Base-by-base conservation (phyloP, 1,284 basidiomycete genomes). In the Earliella scabrosa region DNA sequence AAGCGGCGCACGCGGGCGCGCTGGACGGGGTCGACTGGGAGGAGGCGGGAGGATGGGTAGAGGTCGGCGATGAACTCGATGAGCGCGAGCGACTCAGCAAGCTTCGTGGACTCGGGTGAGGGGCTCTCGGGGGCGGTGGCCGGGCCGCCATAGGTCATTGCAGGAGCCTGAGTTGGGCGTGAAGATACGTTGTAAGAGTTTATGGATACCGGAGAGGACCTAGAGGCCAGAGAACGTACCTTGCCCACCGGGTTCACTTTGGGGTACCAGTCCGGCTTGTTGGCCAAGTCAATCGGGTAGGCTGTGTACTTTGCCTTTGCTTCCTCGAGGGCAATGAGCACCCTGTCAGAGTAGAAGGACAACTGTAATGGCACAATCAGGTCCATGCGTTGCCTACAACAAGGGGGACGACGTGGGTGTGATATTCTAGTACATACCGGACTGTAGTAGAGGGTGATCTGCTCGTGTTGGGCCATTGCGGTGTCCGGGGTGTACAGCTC, bases 211-310 rank as follows among this genome's bases (percentile, higher is more conserved):
- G 5, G 2, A 18, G n/a, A 18, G 23, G 24, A 29, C 1, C 20
- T 5, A 32, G n/a, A 36, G 20, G 4, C 27, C 16, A 27, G n/a
- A n/a, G 23, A 8, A 2, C 32, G 27, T 24, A 83, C 85, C 76
- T 87, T 86, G 68, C 80, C 79, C 2, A 80, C 83, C 2, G 82
- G 81, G 69, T 88, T 88, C 39, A 88, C 78, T 57, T 81, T 75
- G 0, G 79, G 76, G 66, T 83, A 87, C 85, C 85, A 86, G 44
- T 75, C 77, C 0, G 86, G 86, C 71, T 88, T 88, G 73, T 85
- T 82, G 60, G 65, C 54, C 35, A 88, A 68, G 61, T 88, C 80
- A 53, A 88, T 80, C 58, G 82, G 75, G 59, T 75, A 83, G 23
- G 74, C 67, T 27, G 75, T 79, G 64, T 75, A 82, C 0, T 77